Evolutionary conservation across 1,139 yeast species (phyloP).

Genomic region (Yamadazyma mexicana): DNA sequence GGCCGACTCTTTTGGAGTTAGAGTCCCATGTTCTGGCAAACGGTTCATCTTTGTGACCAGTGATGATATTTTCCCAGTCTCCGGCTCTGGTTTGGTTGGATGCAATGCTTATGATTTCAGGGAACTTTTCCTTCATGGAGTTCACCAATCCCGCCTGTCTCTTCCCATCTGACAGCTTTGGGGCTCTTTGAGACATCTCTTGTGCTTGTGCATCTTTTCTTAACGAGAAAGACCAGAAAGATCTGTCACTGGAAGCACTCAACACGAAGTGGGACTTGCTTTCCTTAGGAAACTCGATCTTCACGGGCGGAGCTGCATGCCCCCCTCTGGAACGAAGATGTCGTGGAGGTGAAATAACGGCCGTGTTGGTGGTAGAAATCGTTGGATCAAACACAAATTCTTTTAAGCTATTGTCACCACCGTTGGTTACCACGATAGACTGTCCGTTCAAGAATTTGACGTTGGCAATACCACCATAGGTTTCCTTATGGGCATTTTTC

Average conservation of each 20-base stretch:
- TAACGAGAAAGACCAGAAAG: conserved; percentile 89
- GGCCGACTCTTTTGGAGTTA: conserved; percentile 78
- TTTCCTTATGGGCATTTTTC: conserved; percentile 70
- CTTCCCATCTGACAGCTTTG: conserved; percentile 53
- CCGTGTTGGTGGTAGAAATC: conserved; percentile 61
- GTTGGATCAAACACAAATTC: conserved; percentile 95
- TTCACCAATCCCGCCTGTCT: conserved; percentile 59
- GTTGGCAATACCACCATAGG: conserved; percentile 77
- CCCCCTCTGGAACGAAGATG: conserved; percentile 94
- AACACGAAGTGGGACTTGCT: conserved; percentile 78
- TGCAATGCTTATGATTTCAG: conserved; percentile 73
- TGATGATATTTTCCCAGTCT: conserved; percentile 94
- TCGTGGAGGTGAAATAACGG: conserved; percentile 86
- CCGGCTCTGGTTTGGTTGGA: conserved; percentile 78
- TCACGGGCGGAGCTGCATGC: conserved; percentile 87
- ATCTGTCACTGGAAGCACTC: conserved; percentile 83
- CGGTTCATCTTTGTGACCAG: conserved; percentile 82
- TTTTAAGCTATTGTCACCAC: conserved; percentile 87
- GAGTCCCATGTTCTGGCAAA: conserved; percentile 94
- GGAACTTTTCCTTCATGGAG: conserved; percentile 61
- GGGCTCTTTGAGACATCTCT: conserved; percentile 80
- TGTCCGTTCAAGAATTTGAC: conserved; percentile 86
- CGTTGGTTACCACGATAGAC: conserved; percentile 86
- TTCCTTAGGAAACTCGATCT: conserved; percentile 75
- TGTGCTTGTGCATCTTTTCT: conserved; percentile 97